These are phyloP conservation scores for Blastomyces gilchristii DNA, from an alignment of 2,329 filamentous ascomycete species.

Conservation along the genomic window DNA sequence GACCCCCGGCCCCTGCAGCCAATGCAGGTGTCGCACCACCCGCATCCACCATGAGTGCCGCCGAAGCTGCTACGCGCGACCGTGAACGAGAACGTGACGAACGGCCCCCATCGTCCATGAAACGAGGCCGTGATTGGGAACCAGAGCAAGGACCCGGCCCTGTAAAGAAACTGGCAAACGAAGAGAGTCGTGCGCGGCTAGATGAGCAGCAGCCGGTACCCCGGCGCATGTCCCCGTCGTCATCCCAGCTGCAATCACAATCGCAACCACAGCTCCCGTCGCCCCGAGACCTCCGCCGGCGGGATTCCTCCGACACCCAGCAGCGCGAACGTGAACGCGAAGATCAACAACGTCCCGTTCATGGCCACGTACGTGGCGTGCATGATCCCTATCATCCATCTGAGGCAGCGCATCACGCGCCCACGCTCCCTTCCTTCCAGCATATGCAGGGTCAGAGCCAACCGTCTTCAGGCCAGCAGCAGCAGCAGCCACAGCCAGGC, in stretches of 20 bases:
- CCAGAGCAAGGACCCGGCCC: slow-evolving; percentile 50
- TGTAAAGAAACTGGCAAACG: slow-evolving; percentile 74
- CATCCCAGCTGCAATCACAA: slow-evolving; percentile 8
- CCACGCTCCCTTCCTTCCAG: slow-evolving; percentile 45
- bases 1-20: slow-evolving; percentile 27
- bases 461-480: neutral
- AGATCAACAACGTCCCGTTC: neutral
- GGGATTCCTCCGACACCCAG: slow-evolving; percentile 63
- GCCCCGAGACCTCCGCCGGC: slow-evolving; percentile 57
- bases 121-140: slow-evolving; percentile 89
- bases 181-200: slow-evolving; percentile 75
- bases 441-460: slow-evolving; percentile 29
- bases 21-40: slow-evolving; percentile 50
- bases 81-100: slow-evolving; percentile 42
- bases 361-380: slow-evolving; percentile 44
- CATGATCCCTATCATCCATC: slow-evolving; percentile 82
- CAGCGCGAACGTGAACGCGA: slow-evolving; percentile 28
- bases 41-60: slow-evolving; percentile 54
- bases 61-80: slow-evolving; percentile 57
- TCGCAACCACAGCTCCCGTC: slow-evolving; percentile 45
- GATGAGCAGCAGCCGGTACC: slow-evolving; percentile 63
- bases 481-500: slow-evolving; percentile 36
- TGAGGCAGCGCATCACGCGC: slow-evolving; percentile 79
- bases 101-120: slow-evolving; percentile 68
- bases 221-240: slow-evolving; percentile 54